Evolutionary conservation across 495 filamentous ascomycete genomes (phyloP), one percentile per base, ranked within the genome.

Genomic region (Peziza echinospora): DNA sequence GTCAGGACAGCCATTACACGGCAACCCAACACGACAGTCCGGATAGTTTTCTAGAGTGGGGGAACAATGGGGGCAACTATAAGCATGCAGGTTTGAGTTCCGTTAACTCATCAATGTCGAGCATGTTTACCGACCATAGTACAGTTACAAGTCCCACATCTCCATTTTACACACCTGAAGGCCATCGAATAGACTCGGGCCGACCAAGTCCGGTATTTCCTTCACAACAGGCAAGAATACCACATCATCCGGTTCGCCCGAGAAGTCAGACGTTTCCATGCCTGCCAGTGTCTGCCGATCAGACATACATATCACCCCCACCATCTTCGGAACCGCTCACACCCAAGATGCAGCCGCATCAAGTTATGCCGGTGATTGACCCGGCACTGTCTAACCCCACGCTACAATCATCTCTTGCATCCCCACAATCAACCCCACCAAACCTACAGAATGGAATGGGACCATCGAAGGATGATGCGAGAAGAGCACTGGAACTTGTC

Each of bases 261-360:
- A 75, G 89, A 59, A 91, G 85, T 62, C 85, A 93, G 62, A 96
- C 89, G 0, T 89, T 93, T 46, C 86, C 89, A 22, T n/a, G n/a
- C n/a, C n/a, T n/a, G n/a, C 71, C 76, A 23, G 62, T 80, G 45
- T 60, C 65, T 28, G 64, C 76, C 25, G 80, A 89, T 53, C 70
- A 82, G 5, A 75, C 73, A 42, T 78, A 81, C 55, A 72, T 84
- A 54, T 73, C 78, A 37, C 70, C 75, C 46, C 62, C 75, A 19
- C 67, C 76, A 43, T 62, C 67, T 2, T 67, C 71, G 10, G 80
- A 84, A 30, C 69, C 76, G 7, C 54, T 78, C 26, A 76, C 72
- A 17, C 72, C 76, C 6, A 84, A 83, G 62, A 72, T 71, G 41
- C 47, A 52, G 23, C 53, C 61, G 30, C 63, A 67, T 40, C 63